phyloP scores from a whole-genome alignment of 164 flowering plant genomes.

The Berberis thunbergii region DNA sequence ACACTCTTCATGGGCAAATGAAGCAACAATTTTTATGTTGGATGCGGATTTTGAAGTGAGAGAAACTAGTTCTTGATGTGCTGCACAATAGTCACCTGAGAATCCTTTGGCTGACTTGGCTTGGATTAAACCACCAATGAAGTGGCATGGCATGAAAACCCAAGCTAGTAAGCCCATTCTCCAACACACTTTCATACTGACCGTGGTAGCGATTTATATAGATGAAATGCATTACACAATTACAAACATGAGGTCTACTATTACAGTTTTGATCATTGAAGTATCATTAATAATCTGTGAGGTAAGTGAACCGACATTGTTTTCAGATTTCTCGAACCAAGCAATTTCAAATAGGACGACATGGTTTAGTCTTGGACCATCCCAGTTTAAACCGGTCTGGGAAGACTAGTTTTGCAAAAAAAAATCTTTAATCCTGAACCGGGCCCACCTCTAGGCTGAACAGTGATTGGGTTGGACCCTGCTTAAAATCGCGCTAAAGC shows the following conservation, averaged over 20 bases:
- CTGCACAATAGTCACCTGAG: slow-evolving; percentile 37
- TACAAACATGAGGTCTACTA: slow-evolving; percentile 59
- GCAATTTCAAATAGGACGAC: slow-evolving; percentile 29
- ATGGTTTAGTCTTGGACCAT: too few species aligned
- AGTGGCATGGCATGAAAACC: slow-evolving; percentile 91
- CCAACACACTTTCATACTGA: slow-evolving; percentile 56
- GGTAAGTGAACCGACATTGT: slow-evolving; percentile 41
- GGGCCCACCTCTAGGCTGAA: too few species aligned
- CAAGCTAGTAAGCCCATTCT: slow-evolving; percentile 74
- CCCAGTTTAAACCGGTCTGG: too few species aligned
- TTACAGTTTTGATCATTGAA: slow-evolving; percentile 51
- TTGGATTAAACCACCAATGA: slow-evolving; percentile 66
- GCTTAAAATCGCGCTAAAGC: too few species aligned
- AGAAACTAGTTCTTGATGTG: slow-evolving; percentile 39
- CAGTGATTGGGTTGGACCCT: too few species aligned
- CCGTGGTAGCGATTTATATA: slow-evolving; percentile 59
- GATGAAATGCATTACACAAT: slow-evolving; percentile 77
- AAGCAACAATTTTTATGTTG: slow-evolving; percentile 61
- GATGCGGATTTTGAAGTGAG: slow-evolving; percentile 55
- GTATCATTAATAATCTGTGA: slow-evolving; percentile 51
- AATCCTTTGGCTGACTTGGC: slow-evolving; percentile 66
- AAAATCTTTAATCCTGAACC: too few species aligned
- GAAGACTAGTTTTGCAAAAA: too few species aligned
- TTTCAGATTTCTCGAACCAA: slow-evolving; percentile 65
- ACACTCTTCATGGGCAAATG: slow-evolving; percentile 61